Evolutionary conservation across 2,329 filamentous ascomycete genomes (phyloP).

Genomic region (Botrytis aclada): DNA sequence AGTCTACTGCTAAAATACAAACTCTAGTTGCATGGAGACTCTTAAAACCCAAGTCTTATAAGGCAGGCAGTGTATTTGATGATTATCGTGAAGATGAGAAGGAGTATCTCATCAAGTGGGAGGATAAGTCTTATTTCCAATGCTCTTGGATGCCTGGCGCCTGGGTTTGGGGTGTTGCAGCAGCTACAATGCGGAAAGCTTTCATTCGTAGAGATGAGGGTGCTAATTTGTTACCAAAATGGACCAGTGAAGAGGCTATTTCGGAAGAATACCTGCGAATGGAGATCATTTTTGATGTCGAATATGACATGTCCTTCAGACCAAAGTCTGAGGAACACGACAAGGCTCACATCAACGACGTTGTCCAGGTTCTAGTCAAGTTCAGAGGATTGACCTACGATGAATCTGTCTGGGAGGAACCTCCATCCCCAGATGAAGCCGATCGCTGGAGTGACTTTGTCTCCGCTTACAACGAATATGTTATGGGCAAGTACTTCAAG

Average conservation of each 20-base stretch:
- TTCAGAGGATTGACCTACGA: conserved; percentile 91
- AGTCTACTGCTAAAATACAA: conserved; percentile 64
- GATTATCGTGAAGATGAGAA: conserved; percentile 72
- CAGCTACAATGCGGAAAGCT: conserved; percentile 62
- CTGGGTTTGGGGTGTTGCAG: conserved; percentile 77
- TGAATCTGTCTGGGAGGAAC: conserved; percentile 84
- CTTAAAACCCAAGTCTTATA: conserved; percentile 53
- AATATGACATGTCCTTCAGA: conserved; percentile 54
- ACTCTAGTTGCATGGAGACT: conserved; percentile 89
- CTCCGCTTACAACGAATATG: conserved; percentile 80
- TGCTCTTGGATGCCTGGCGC: conserved; percentile 84
- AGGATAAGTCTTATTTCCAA: conserved; percentile 73
- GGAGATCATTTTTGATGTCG: conserved; percentile 85
- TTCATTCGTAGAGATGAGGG: conserved; percentile 71
- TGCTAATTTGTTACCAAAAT: conserved; percentile 59
- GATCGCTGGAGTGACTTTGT: conserved; percentile 77
- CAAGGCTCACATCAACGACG: conserved; percentile 65
- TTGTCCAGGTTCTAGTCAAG: conserved; percentile 77
- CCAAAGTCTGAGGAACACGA: conserved; percentile 65
- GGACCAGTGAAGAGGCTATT: conserved; percentile 73
- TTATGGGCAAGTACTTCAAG: conserved; percentile 71
- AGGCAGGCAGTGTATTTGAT: conserved; percentile 49
- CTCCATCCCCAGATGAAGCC: conserved; percentile 60
- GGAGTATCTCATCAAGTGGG: conserved; percentile 92
- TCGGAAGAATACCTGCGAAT: conserved; percentile 81